phyloP scores from a whole-genome alignment of 2,329 filamentous ascomycete genomes.

The Zymoseptoria passerinii region DNA sequence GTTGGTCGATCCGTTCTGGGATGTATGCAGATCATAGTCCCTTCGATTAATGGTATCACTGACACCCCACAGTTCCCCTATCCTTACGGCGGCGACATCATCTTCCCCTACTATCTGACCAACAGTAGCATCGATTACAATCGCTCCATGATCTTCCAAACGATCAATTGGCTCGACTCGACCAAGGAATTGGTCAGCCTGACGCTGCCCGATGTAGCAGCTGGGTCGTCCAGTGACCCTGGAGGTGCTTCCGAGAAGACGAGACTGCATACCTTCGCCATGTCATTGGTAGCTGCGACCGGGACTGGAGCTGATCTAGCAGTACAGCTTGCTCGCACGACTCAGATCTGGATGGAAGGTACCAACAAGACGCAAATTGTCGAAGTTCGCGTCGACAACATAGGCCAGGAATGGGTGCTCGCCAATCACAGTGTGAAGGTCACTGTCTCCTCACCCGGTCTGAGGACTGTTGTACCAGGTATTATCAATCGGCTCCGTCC shows the following conservation, averaged over 20 bases:
- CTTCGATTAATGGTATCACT: neutral
- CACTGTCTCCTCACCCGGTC: slow-evolving; percentile 26
- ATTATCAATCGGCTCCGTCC: slow-evolving; percentile 34
- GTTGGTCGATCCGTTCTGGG: slow-evolving; percentile 33
- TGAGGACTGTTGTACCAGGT: slow-evolving; percentile 30
- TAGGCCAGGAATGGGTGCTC: slow-evolving; percentile 29
- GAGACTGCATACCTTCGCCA: slow-evolving; percentile 33
- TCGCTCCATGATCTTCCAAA: slow-evolving; percentile 35
- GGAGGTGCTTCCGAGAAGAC: slow-evolving; percentile 25
- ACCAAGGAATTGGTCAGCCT: slow-evolving; percentile 32
- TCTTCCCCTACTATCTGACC: slow-evolving; percentile 34
- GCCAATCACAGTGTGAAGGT: slow-evolving; percentile 31
- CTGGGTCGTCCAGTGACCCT: slow-evolving; percentile 27
- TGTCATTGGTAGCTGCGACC: slow-evolving; percentile 29
- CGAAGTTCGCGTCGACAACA: slow-evolving; percentile 33
- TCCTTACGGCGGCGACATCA: slow-evolving; percentile 34
- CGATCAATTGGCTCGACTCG: slow-evolving; percentile 33
- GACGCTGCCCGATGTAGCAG: slow-evolving; percentile 31
- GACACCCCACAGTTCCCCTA: slow-evolving; percentile 28
- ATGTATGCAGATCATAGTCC: neutral
- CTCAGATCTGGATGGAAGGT: slow-evolving; percentile 34
- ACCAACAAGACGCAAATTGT: slow-evolving; percentile 34
- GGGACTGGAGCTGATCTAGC: slow-evolving; percentile 23
- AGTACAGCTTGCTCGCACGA: slow-evolving; percentile 35
- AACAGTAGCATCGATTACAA: slow-evolving; percentile 33